A percentile compares a stretch with the other conserved stretches of the same genome.
These are phyloP conservation scores for Globisporangium abappressorium DNA, from an alignment of 352 stramenopile genomes.

Conservation along the genomic window DNA sequence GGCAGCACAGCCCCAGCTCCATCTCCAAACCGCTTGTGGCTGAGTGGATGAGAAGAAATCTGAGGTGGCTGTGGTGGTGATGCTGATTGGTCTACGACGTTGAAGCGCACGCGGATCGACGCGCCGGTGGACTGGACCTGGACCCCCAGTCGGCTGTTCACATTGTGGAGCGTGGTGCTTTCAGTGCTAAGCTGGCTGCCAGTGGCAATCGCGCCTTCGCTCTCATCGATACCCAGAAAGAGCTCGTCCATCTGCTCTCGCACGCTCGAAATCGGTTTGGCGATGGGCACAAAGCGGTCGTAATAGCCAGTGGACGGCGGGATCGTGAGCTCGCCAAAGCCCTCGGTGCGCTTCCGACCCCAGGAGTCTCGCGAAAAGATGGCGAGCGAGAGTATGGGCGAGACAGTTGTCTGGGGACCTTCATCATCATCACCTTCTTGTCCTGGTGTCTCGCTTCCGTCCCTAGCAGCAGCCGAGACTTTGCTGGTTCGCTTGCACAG, in stretches of 20 bases:
- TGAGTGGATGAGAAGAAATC: background rate
- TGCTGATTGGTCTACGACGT: slow-evolving; percentile 22
- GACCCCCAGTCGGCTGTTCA: slow-evolving; percentile 29
- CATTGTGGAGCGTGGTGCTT: slow-evolving; percentile 12
- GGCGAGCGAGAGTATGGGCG: slow-evolving; percentile 24
- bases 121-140: slow-evolving; percentile 37
- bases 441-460: background rate
- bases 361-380: slow-evolving; percentile 51
- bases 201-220: background rate
- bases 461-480: background rate
- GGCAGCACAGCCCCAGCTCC: background rate
- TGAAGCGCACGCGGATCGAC: slow-evolving; percentile 43
- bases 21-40: background rate
- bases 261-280: slow-evolving; percentile 29
- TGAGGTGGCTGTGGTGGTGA: background rate
- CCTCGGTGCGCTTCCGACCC: slow-evolving; percentile 35
- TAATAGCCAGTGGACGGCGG: slow-evolving; percentile 23
- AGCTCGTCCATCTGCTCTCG: slow-evolving; percentile 58
- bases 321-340: slow-evolving; percentile 35
- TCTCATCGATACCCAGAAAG: slow-evolving; percentile 48
- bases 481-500: slow-evolving; percentile 7
- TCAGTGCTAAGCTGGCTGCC: background rate
- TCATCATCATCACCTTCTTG: background rate
- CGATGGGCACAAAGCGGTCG: slow-evolving; percentile 38
- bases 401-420: background rate